Base-by-base conservation (phyloP, 2,329 filamentous ascomycete species). In the Diaporthe amygdali region DNA sequence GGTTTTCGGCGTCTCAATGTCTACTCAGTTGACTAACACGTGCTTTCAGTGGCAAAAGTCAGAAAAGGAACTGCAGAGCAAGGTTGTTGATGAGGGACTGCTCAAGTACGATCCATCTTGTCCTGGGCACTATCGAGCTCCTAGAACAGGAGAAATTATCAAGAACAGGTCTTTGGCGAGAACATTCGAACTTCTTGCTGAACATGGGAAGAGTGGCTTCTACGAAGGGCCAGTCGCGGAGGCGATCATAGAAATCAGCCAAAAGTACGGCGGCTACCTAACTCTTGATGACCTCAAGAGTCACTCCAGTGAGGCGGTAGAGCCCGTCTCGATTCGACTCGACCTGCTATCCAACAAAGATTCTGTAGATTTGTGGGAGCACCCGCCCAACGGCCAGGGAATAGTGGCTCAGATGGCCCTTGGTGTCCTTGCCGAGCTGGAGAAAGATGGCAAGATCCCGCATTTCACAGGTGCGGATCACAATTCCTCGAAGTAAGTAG, bases 361-460 rank as follows among this genome's bases (percentile, higher is more conserved):
- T 5, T 88, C 89, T 5, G 87, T 97, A 25, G 91, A 96, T 77
- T 84, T 98, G 0, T 98, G 96, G 96, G 96, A 98, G 78, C 95
- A 98, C 78, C 95, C 96, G 32, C 96, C 96, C 1, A 98, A 98
- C 75, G 95, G 96, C 0, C 96, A 98, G 81, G 96, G 96, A 0
- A 95, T 98, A 72, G 94, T 98, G 1, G 96, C 96, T 0, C 84
- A 98, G 22, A 97, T 98, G 92, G 93, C 96, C 0, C 84, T 98
- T 0, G 96, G 96, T 0, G 96, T 98, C 72, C 85, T 98, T 44
- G 91, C 97, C 79, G 90, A 95, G 78, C 87, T 98, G 0, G 94
- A 97, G 81, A 90, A 90, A 72, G 85, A 87, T 20, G 93, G 92
- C 44, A 91, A 90, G 78, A 94, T 98, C 66, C 89, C 91, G 0